Conservation (phyloP, 2,329 filamentous ascomycete genomes). For the Fusarium sp. region DNA sequence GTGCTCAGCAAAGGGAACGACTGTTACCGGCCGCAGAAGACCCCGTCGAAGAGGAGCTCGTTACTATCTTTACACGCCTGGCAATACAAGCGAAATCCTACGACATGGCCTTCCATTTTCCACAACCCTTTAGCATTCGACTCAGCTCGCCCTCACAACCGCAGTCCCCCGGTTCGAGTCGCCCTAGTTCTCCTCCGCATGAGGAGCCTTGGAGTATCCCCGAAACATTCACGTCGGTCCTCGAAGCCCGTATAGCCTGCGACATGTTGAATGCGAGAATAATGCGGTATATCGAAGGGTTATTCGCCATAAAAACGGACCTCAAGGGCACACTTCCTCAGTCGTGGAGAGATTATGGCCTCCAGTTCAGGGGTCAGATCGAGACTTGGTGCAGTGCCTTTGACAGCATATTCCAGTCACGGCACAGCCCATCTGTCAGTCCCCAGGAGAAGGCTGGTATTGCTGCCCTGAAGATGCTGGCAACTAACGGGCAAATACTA, state of each 20-base stretch:
- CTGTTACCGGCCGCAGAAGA: slow-evolving; percentile 52
- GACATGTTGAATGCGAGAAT: slow-evolving; percentile 68
- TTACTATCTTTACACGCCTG: slow-evolving; percentile 72
- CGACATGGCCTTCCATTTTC: slow-evolving; percentile 76
- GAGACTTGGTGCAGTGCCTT: slow-evolving; percentile 69
- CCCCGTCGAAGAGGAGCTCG: slow-evolving; percentile 68
- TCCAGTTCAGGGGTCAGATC: slow-evolving; percentile 62
- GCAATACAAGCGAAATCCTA: slow-evolving; percentile 76
- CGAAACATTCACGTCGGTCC: slow-evolving; percentile 59
- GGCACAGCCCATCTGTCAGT: slow-evolving; percentile 61
- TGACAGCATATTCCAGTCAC: slow-evolving; percentile 63
- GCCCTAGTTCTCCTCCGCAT: slow-evolving; percentile 56
- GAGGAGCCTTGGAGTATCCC: slow-evolving; percentile 38
- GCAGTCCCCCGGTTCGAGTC: slow-evolving; percentile 56
- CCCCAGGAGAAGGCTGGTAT: slow-evolving; percentile 71
- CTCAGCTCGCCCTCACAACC: slow-evolving; percentile 48
- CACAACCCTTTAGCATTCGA: slow-evolving; percentile 70
- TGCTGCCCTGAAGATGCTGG: slow-evolving; percentile 71
- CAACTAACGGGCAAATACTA: slow-evolving; percentile 68
- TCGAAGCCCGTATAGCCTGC: slow-evolving; percentile 68
- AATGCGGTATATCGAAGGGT: slow-evolving; percentile 69
- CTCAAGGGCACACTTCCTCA: slow-evolving; percentile 66
- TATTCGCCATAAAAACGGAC: slow-evolving; percentile 61
- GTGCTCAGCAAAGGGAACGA: slow-evolving; percentile 55
- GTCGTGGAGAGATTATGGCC: slow-evolving; percentile 60